Evolutionary conservation across 2,329 filamentous ascomycete genomes (phyloP).

Genomic region (Waltergamsia citrina): DNA sequence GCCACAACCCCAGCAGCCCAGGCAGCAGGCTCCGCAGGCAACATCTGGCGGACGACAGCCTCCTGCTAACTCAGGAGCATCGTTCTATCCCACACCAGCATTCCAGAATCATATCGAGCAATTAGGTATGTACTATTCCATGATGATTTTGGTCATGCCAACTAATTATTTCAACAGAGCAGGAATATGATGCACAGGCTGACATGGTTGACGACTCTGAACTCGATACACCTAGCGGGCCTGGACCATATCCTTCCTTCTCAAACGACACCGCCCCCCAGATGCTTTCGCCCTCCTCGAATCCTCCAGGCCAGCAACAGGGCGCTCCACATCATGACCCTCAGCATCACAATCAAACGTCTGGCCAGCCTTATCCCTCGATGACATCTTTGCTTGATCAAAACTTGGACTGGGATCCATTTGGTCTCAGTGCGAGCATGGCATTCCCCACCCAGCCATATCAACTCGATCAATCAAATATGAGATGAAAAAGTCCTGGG

Average conservation of each 20-base stretch:
- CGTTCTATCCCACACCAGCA: constrained; percentile 69
- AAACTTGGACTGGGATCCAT: constrained; percentile 86
- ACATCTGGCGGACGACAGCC: constrained; percentile 15
- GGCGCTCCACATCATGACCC: constrained; percentile 19
- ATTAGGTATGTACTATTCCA: constrained; percentile 69
- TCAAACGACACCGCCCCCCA: constrained; percentile 23
- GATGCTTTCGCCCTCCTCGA: constrained; percentile 20
- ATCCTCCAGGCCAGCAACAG: constrained; percentile 23
- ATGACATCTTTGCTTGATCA: constrained; percentile 63
- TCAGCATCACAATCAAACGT: constrained; percentile 22
- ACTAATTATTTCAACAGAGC: constrained; percentile 72
- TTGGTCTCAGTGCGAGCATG: constrained; percentile 90
- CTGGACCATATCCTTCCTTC: constrained; percentile 55
- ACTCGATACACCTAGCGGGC: constrained; percentile 55
- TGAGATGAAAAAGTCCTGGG: constrained; percentile 29
- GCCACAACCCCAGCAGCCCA: constrained; percentile 11
- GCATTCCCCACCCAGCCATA: constrained; percentile 78
- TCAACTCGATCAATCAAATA: constrained; percentile 57
- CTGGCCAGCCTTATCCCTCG: constrained; percentile 43
- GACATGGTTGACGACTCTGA: constrained; percentile 82
- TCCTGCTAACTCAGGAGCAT: constrained; percentile 28
- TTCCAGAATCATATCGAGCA: constrained; percentile 95
- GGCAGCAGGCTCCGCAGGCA: constrained; percentile 17
- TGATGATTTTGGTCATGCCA: constrained; percentile 57
- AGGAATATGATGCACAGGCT: constrained; percentile 88